Evolutionary conservation across 228 moss, liverwort and hornwort genomes (phyloP), one percentile per base, ranked within the genome.

Genomic region (Sphagnum magellanicum): DNA sequence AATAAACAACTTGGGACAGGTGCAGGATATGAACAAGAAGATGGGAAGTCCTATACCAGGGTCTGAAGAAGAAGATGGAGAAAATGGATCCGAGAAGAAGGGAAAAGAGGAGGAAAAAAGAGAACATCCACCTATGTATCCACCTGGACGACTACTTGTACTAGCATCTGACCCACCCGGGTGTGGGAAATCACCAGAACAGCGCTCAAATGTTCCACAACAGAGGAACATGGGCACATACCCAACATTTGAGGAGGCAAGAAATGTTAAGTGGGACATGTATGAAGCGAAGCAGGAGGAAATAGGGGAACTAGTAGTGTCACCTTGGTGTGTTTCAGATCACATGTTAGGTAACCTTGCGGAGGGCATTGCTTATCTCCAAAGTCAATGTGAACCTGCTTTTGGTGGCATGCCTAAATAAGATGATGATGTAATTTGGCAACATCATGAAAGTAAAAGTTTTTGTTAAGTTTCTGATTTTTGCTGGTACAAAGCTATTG

Each of bases 311-410:
- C 87, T 98, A 51, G 79, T 92, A 49, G 72, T 98, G 5, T 98
- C 98, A 10, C 98, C 98, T 3, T 98, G 98, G 98, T 83, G 86
- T 46, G n/a, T 98, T 15, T 98, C 94, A 0, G 98, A 98, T 76
- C 98, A 98, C 70, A 98, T 98, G 98, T 65, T 98, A 14, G 98
- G 92, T 11, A 89, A 88, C 71, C 65, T 98, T 5, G 82, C 79
- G 15, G 94, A 98, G 84, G 98, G 79, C 3, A 81, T 98, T 61
- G 82, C 85, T 6, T 90, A 85, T 6, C 71, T 98, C 17, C 98
- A 98, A 76, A 78, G 83, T 50, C 77, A 76, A 8, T 86, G 89
- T 70, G 50, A 78, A 61, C 88, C 89, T 14, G 86, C 85, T 55
- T 55, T 3, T 32, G 32, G 32, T 32, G 32, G 32, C 32, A 0